These are phyloP conservation scores for Cladosporium oxysporum DNA, from an alignment of 2,329 filamentous ascomycete genomes.

Conservation along the genomic window DNA sequence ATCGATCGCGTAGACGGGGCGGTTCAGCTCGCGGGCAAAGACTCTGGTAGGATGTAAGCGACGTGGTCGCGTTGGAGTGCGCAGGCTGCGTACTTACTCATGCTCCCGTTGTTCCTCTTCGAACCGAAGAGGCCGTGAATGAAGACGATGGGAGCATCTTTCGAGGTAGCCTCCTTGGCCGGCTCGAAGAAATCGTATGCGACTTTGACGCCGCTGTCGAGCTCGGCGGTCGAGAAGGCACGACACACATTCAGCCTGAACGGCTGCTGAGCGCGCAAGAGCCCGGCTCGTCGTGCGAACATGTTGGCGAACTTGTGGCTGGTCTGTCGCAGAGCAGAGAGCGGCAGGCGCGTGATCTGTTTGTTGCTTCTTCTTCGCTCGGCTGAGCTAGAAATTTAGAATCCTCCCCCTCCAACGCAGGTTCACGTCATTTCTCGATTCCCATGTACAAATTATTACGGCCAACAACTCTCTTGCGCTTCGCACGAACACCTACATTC, in stretches of 20 bases:
- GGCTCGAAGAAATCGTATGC: slow-evolving; percentile 70
- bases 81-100: slow-evolving; percentile 74
- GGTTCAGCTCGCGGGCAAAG: slow-evolving; percentile 75
- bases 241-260: slow-evolving; percentile 24
- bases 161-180: slow-evolving; percentile 39
- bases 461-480: background rate
- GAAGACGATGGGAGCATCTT: slow-evolving; percentile 71
- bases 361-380: background rate
- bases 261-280: slow-evolving; percentile 24
- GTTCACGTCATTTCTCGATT: background rate
- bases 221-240: slow-evolving; percentile 32
- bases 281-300: slow-evolving; percentile 13
- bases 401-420: background rate
- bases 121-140: slow-evolving; percentile 93
- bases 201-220: slow-evolving; percentile 46
- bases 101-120: slow-evolving; percentile 90
- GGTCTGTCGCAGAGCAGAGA: background rate
- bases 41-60: slow-evolving; percentile 56
- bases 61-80: slow-evolving; percentile 12
- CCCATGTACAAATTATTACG: background rate
- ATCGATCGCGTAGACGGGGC: slow-evolving; percentile 82
- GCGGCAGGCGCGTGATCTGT: background rate
- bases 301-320: background rate
- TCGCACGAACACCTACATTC: background rate
- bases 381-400: background rate